These are phyloP conservation scores for Trichoderma sp. DNA, from an alignment of 2,329 filamentous ascomycete species.

Conservation along the genomic window DNA sequence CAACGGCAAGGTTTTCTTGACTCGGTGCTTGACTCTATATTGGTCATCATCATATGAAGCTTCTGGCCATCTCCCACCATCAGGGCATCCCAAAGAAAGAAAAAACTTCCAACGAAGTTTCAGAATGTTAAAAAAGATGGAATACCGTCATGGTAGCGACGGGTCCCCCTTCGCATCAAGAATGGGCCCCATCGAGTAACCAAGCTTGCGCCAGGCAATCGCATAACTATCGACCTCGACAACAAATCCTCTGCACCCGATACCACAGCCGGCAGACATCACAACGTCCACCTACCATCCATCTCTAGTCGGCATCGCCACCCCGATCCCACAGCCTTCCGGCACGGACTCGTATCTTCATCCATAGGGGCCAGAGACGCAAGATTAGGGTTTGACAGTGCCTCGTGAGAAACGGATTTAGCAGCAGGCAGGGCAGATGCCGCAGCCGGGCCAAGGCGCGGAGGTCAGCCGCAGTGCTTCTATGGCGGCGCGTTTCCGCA, in stretches of 20 bases:
- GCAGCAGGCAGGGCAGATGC: slow-evolving; percentile 47
- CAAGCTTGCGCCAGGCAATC: slow-evolving; percentile 71
- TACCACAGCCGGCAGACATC: slow-evolving; percentile 45
- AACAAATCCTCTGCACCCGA: slow-evolving; percentile 66
- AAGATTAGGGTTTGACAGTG: slow-evolving; percentile 39
- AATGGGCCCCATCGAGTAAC: slow-evolving; percentile 99
- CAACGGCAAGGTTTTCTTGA: slow-evolving; percentile 34
- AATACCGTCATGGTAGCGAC: slow-evolving; percentile 31
- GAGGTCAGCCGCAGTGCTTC: slow-evolving; percentile 93
- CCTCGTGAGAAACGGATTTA: slow-evolving; percentile 41
- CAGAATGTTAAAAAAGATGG: slow-evolving; percentile 40
- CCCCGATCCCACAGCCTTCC: slow-evolving; percentile 28
- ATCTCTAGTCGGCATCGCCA: slow-evolving; percentile 29
- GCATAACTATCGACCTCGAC: slow-evolving; percentile 98
- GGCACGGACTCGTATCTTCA: slow-evolving; percentile 83
- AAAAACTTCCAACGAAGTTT: slow-evolving; percentile 47
- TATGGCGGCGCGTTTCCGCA: slow-evolving; percentile 99
- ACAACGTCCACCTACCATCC: slow-evolving; percentile 50
- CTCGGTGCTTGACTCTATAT: slow-evolving; percentile 99
- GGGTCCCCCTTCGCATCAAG: slow-evolving; percentile 89
- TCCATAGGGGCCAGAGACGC: slow-evolving; percentile 60
- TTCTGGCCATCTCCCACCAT: slow-evolving; percentile 40
- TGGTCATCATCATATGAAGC: slow-evolving; percentile 85
- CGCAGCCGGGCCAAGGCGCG: slow-evolving; percentile 54
- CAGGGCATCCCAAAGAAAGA: slow-evolving; percentile 21